Base-by-base conservation (phyloP, 257 asterid genomes). In the Prunella vulgaris region DNA sequence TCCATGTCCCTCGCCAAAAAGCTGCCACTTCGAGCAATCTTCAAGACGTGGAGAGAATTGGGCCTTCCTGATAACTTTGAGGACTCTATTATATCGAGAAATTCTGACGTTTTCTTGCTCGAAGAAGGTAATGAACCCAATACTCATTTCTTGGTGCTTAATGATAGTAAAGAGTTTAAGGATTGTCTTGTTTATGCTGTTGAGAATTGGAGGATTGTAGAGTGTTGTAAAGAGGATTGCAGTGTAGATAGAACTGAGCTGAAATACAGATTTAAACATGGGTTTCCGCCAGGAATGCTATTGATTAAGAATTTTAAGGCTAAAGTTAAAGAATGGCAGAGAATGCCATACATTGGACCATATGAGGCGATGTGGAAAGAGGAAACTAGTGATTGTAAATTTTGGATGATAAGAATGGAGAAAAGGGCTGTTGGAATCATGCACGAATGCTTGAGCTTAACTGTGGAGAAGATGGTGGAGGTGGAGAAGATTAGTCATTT, bases 401-500 rank as follows among this genome's bases (percentile, higher is more conserved):
- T 40, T 35, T 82, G 86, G 59, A 25, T 42, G 82, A 82, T 66
- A 85, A 81, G 80, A 57, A 82, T 78, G 86, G 98, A 93, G 84
- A 93, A 93, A 78, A 77, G 97, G 58, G 97, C 95, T 0, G 97
- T 85, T 69, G 98, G 95, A 68, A 77, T 90, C 18, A 86, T 88
- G 71, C 98, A 93, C 58, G 98, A 93, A 81, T 87, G 90, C 78
- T 80, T 93, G 87, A 88, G 92, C 85, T 78, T 93, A 84, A 93
- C 95, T 2, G 93, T 90, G 79, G 98, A 93, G 84, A 88, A 90
- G 77, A 90, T 87, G 96, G 89, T 88, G 69, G 98, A 93, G 83
- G 96, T 93, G 68, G 96, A 93, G 85, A 90, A 88, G 92, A 83
- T 93, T 57, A 93, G 98, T 72, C 98, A 93, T 73, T 90, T 93